phyloP scores from a whole-genome alignment of 1,284 basidiomycete species.

The Trichosporon ovoides region DNA sequence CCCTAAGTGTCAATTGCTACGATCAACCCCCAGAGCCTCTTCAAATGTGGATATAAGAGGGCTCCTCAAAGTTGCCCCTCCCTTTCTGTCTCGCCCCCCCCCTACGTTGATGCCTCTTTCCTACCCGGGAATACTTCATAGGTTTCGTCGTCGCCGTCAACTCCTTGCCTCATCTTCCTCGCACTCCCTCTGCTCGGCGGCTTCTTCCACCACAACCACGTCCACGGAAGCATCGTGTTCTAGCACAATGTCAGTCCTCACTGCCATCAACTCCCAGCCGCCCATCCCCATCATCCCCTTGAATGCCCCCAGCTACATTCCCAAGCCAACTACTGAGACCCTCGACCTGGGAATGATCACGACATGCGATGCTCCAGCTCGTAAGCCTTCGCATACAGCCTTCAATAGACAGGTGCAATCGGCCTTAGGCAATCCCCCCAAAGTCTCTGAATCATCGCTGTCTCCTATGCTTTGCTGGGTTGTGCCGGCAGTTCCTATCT shows the following conservation, averaged over 20 bases:
- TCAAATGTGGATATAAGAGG: no score
- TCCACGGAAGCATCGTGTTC: neutral
- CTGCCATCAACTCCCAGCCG: neutral
- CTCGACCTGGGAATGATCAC: neutral
- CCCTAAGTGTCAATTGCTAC: neutral
- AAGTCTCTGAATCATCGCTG: neutral
- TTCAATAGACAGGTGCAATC: conserved; percentile 3
- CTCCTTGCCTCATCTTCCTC: neutral
- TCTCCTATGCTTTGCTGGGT: conserved; percentile 6
- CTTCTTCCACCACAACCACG: neutral
- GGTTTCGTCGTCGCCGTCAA: conserved; percentile 1
- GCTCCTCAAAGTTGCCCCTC: no score
- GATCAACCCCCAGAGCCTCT: no score
- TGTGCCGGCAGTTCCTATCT: neutral
- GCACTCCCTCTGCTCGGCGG: neutral
- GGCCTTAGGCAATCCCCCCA: neutral
- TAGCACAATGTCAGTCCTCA: neutral
- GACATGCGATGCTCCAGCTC: neutral
- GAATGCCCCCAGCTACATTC: conserved; percentile 2
- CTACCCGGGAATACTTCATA: neutral
- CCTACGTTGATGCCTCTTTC: neutral
- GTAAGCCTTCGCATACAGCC: neutral
- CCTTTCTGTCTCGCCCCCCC: no score
- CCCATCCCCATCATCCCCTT: neutral
- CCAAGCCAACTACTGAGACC: neutral